Evolutionary conservation across 2,329 filamentous ascomycete species (phyloP), one percentile per base, ranked within the genome.

Genomic region (Xylaria sp.): DNA sequence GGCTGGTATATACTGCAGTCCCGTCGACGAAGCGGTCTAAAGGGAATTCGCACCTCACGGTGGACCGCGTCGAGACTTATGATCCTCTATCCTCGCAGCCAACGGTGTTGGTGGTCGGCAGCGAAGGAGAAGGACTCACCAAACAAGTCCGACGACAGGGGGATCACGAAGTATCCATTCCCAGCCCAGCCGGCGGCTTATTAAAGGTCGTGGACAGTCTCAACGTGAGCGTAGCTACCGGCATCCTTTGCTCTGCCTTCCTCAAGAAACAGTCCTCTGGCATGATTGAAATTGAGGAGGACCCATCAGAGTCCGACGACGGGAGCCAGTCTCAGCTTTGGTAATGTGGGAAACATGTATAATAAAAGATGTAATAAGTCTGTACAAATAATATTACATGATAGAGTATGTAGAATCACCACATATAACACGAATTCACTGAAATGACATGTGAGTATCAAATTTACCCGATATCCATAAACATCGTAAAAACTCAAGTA

Each of bases 151-250:
- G 88, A 73, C 87, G 86, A 50, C 85, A 88, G 66, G 91, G 92
- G 0, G 89, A 97, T 72, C 84, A 83, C 35, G 84, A 90, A 73
- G 75, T 91, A 4, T 88, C 90, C 6, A 93, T 99, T 63, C 86
- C 85, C 72, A 87, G 79, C 79, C 86, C 79, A 79, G 81, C 72
- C 72, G 85, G 63, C 13, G 16, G 80, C 50, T 82, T 77, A 70
- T 83, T 75, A 78, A 86, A 76, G 78, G 89, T 73, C 78, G 89
- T 99, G 2, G 95, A 98, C 80, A 97, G 94, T 79, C 82, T 99
- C 78, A 98, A 99, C 78, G 96, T 98, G 47, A 93, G 93, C 77
- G 94, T 97, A 23, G 95, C 96, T 1, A 89, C 93, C 6, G 93
- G 89, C 0, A 82, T 98, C 58, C 81, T 98, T 60, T 91, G 90